phyloP scores from a whole-genome alignment of 495 filamentous ascomycete genomes.

The Clohesyomyces aquaticus region DNA sequence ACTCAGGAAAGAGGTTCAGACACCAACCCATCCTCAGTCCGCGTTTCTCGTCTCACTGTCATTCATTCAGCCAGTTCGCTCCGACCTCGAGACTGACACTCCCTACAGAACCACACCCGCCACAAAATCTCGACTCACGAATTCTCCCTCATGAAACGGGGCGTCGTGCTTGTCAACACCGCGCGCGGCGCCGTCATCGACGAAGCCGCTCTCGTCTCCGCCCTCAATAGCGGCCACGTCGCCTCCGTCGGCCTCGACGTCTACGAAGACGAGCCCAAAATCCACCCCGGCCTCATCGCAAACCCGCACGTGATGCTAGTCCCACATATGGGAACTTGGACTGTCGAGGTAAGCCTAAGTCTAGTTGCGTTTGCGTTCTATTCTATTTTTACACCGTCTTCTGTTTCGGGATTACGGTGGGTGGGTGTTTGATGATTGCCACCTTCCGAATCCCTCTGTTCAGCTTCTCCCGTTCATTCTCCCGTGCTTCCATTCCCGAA shows the following conservation, averaged over 20 bases:
- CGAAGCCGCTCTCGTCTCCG: slow-evolving; percentile 68
- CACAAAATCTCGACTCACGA: slow-evolving; percentile 67
- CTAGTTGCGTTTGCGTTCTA: neutral
- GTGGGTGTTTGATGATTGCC: too few species aligned
- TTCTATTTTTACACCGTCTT: neutral
- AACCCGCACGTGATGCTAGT: slow-evolving; percentile 66
- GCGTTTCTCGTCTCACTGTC: too few species aligned
- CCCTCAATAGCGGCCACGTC: slow-evolving; percentile 65
- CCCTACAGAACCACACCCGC: slow-evolving; percentile 57
- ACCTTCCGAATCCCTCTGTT: too few species aligned
- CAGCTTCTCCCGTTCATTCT: too few species aligned
- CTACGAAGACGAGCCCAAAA: slow-evolving; percentile 68
- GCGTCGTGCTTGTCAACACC: slow-evolving; percentile 73
- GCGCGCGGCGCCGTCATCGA: slow-evolving; percentile 72
- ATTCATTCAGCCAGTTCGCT: too few species aligned
- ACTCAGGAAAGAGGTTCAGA: too few species aligned
- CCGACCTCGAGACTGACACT: slow-evolving; percentile 1
- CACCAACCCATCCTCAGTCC: too few species aligned
- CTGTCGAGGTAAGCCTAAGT: slow-evolving; percentile 59
- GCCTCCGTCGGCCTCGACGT: slow-evolving; percentile 67
- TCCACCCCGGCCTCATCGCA: slow-evolving; percentile 63
- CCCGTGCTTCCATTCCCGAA: too few species aligned
- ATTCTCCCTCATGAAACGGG: slow-evolving; percentile 71
- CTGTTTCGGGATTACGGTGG: neutral
- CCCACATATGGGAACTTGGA: slow-evolving; percentile 73